Evolutionary conservation across 2,329 filamentous ascomycete genomes (phyloP).

Genomic region (Apiospora hydei): DNA sequence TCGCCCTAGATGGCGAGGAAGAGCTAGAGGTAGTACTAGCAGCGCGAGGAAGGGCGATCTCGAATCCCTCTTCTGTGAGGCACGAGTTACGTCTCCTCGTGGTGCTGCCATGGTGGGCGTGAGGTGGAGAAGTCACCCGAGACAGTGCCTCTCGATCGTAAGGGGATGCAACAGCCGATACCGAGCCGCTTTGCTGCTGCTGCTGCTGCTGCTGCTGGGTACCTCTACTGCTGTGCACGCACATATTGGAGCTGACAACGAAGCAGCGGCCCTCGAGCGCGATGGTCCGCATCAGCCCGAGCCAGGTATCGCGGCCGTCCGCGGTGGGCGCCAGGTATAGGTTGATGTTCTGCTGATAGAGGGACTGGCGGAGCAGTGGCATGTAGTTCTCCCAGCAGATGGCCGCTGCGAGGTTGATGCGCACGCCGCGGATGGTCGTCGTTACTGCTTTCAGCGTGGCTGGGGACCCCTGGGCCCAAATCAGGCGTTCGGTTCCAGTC

Average conservation of each 20-base stretch:
- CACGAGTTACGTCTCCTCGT: constrained; percentile 48
- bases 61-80: constrained; percentile 54
- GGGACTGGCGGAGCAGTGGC: constrained; percentile 73
- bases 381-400: constrained; percentile 98
- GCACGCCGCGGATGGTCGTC: constrained; percentile 79
- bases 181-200: constrained; percentile 53
- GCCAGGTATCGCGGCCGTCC: constrained; percentile 84
- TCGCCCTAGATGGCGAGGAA: constrained; percentile 25
- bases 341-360: constrained; percentile 92
- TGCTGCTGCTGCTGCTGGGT: constrained; percentile 57
- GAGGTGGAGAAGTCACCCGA: constrained; percentile 17
- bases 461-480: constrained; percentile 88
- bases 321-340: constrained; percentile 91
- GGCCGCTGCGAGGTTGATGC: constrained; percentile 81
- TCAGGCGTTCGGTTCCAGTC: constrained; percentile 81
- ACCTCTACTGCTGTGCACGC: constrained; percentile 66
- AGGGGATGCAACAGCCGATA: background rate
- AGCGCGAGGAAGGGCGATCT: constrained; percentile 51
- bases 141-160: background rate
- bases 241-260: constrained; percentile 87
- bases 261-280: constrained; percentile 84
- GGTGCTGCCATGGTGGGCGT: background rate
- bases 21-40: constrained; percentile 26
- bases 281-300: constrained; percentile 81
- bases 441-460: constrained; percentile 80